Evolutionary conservation across 2,329 filamentous ascomycete genomes (phyloP), one percentile per base, ranked within the genome.

Genomic region (Apiospora hydei): DNA sequence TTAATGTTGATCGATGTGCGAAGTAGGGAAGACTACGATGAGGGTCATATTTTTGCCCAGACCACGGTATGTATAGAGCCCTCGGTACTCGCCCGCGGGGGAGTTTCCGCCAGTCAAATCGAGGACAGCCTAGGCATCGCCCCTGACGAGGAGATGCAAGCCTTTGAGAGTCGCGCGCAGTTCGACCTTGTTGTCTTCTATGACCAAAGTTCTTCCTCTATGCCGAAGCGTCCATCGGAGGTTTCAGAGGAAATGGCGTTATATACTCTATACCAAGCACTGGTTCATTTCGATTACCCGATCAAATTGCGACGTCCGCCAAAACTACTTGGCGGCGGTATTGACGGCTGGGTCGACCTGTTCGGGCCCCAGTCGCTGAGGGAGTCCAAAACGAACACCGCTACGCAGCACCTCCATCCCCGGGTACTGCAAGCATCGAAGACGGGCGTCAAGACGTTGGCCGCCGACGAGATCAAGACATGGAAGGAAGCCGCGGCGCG

Each of bases 121-220:
- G 86, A 85, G 24, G 92, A 95, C 73, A 91, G 91, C 73, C 86
- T 95, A 77, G 86, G 94, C 1, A 82, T 96, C 7, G 92, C 90
- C 0, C 92, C 93, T 0, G 85, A 90, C n/a, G 82, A 86, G n/a
- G 96, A 99, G 80, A 91, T 93, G 76, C 83, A 86, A 1, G 85
- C 94, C 44, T 98, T 97, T 77, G 90, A 90, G 57, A 85, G 90
- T 71, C 88, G 92, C 18, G 88, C 95, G 74, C 87, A 92, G 71
- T 98, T 93, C 77, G 95, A 98, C 76, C 83, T 98, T 57, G 89
- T 99, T 14, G 93, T 99, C 0, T 96, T 97, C 77, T 97, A 98
- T 80, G 95, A 99, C 80, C 89, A 96, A 75, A 74, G 87, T 80
- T 86, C 93, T 78, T 72, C 88, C 82, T 75, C 85, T 74, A 77